Conservation (phyloP, 495 filamentous ascomycete genomes). For the Annulohypoxylon nitens region DNA sequence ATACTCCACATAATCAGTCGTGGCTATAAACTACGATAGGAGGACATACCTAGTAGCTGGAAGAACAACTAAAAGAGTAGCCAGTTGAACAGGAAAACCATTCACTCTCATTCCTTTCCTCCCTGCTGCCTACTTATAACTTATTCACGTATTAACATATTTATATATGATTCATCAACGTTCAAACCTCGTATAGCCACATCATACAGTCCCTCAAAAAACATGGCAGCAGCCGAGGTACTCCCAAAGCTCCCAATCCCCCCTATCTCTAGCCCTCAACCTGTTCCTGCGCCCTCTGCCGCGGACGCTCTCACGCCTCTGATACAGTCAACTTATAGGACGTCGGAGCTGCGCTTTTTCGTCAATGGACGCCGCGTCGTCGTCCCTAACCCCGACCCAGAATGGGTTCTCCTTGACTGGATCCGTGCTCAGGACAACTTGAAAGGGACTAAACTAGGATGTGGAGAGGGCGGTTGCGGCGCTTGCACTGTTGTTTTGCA, state of each 20-base stretch:
- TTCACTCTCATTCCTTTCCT: no score
- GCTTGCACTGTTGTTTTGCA: slow-evolving; percentile 91
- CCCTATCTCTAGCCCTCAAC: not conserved
- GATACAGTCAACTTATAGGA: slow-evolving; percentile 42
- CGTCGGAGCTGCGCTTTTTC: slow-evolving; percentile 50
- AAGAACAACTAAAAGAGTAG: no score
- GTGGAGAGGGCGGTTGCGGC: slow-evolving; percentile 88
- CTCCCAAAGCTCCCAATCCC: slow-evolving; percentile 35
- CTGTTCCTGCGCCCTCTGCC: slow-evolving; percentile 30
- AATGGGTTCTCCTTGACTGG: slow-evolving; percentile 49
- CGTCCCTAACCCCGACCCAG: slow-evolving; percentile 49
- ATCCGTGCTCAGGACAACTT: slow-evolving; percentile 43
- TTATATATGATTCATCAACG: not conserved
- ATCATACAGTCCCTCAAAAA: not conserved
- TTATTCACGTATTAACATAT: no score
- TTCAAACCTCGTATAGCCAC: not conserved
- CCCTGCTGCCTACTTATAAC: no score
- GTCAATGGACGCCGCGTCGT: slow-evolving; percentile 51
- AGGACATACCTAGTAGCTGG: no score
- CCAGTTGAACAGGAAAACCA: no score
- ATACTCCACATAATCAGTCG: no score
- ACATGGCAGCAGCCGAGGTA: slow-evolving; percentile 37
- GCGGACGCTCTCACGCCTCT: slow-evolving; percentile 44
- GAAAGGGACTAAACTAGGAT: slow-evolving; percentile 60
- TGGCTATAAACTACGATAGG: no score